Evolutionary conservation across 768 basidiomycete species (phyloP), one percentile per base, ranked within the genome.

Genomic region (Lactarius psammicola): DNA sequence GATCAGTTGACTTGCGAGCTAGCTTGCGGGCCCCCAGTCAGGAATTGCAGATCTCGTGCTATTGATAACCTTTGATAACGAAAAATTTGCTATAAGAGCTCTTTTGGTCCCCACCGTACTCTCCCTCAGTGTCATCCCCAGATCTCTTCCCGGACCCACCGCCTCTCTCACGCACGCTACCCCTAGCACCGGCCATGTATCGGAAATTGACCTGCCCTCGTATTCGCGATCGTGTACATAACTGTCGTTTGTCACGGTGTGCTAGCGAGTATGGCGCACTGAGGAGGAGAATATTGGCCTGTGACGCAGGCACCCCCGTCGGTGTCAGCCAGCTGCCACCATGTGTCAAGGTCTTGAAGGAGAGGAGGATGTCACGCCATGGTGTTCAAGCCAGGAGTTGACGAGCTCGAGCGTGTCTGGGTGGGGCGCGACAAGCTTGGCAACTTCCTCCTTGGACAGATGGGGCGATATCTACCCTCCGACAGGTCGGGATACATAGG

Each of bases 251-350:
- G 83, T 81, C 49, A 72, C 74, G 1, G 74, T 69, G 70, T 88
- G 84, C 36, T 78, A 87, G 74, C 59, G 80, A 78, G 74, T 89
- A 88, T 62, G 82, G 80, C 60, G 72, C 71, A 51, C 78, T 79
- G n/a, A n/a, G n/a, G 18, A 88, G 80, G 82, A 89, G 84, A 23
- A 79, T 77, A 71, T 88, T 86, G 6, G 84, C 87, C 60, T 83
- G n/a, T n/a, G 79, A 77, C 36, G 88, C 81, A 20, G 85, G 79
- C 42, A 87, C 78, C 9, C 74, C 10, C 13, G 46, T 76, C 59
- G 87, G 67, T 10, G 78, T 83, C 20, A 88, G 71, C 86, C 85
- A 87, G 67, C 84, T 82, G 9, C 84, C 84, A 13, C 80, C 80
- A 11, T 76, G 74, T 13, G 81, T 78, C 61, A 79, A 5, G 40